phyloP scores from a whole-genome alignment of 352 stramenopile genomes.

The Phytophthora chlamydospora region DNA sequence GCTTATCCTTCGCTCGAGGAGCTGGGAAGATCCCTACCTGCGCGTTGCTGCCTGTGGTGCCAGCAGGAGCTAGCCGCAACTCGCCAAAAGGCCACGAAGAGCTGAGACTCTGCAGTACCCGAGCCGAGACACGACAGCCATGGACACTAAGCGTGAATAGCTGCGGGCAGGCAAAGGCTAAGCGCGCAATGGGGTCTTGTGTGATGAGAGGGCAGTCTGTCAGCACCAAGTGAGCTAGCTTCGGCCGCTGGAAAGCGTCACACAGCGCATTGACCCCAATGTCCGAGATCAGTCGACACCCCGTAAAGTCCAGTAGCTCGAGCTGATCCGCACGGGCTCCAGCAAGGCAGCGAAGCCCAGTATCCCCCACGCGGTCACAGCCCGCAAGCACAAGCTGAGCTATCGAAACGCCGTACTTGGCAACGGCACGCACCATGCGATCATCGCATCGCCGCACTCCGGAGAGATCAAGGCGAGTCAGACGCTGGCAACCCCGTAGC shows the following conservation, averaged over 20 bases:
- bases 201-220: slow-evolving; percentile 64
- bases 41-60: slow-evolving; percentile 13
- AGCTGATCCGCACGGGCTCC: slow-evolving; percentile 57
- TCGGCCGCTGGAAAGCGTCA: slow-evolving; percentile 58
- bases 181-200: slow-evolving; percentile 62
- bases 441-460: slow-evolving; percentile 66
- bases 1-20: slow-evolving; percentile 69
- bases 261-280: slow-evolving; percentile 54
- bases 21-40: slow-evolving; percentile 74
- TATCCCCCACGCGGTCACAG: slow-evolving; percentile 70
- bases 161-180: slow-evolving; percentile 69
- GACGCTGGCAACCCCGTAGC: slow-evolving; percentile 52
- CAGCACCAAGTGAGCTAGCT: slow-evolving; percentile 63
- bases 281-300: slow-evolving; percentile 62
- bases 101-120: slow-evolving; percentile 64
- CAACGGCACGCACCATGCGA: slow-evolving; percentile 60
- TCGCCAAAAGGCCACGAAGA: slow-evolving; percentile 71
- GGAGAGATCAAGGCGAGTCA: slow-evolving; percentile 61
- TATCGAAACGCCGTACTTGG: slow-evolving; percentile 34
- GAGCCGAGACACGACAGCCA: slow-evolving; percentile 64
- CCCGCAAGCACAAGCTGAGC: slow-evolving; percentile 61
- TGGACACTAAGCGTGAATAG: slow-evolving; percentile 73
- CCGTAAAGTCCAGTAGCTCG: slow-evolving; percentile 65
- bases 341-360: slow-evolving; percentile 57
- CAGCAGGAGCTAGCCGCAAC: slow-evolving; percentile 42